These are phyloP conservation scores for Melaleuca quinquenervia DNA, from an alignment of 345 rosid genomes.

Conservation along the genomic window DNA sequence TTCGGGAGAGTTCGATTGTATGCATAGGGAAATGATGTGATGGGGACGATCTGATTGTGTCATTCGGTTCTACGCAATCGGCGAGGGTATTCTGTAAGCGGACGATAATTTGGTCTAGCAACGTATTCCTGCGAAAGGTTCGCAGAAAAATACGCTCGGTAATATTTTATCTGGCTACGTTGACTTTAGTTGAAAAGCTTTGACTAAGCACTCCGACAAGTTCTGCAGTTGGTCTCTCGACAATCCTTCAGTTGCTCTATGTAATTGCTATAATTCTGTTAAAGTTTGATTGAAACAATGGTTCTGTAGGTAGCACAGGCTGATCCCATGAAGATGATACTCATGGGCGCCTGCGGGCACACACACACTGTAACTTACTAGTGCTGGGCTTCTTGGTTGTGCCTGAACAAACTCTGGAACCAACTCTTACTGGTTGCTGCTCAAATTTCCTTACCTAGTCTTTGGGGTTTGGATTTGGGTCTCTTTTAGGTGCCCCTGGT, in stretches of 20 bases:
- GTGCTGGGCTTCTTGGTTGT: background rate
- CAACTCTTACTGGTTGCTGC: background rate
- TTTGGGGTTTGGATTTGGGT: background rate
- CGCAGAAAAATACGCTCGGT: background rate
- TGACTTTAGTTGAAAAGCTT: background rate
- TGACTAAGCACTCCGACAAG: background rate
- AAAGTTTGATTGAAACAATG: background rate
- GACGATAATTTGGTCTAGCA: background rate
- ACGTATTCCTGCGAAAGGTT: background rate
- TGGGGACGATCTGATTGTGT: background rate
- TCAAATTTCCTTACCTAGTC: background rate
- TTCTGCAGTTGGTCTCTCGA: background rate
- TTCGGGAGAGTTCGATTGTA: background rate
- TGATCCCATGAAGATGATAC: background rate
- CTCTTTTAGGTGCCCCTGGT: background rate
- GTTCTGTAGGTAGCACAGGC: background rate
- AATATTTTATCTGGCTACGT: background rate
- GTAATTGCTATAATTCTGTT: background rate
- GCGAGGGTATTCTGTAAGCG: background rate
- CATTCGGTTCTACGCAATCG: background rate
- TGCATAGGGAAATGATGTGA: background rate
- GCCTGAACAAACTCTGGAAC: background rate
- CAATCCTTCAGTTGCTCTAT: background rate
- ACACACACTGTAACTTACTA: background rate
- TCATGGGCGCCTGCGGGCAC: background rate